A percentile compares a stretch with the other conserved stretches of the same genome.
These are phyloP conservation scores for Metschnikowia reukaufii DNA, from an alignment of 805 yeast species.

Conservation along the genomic window DNA sequence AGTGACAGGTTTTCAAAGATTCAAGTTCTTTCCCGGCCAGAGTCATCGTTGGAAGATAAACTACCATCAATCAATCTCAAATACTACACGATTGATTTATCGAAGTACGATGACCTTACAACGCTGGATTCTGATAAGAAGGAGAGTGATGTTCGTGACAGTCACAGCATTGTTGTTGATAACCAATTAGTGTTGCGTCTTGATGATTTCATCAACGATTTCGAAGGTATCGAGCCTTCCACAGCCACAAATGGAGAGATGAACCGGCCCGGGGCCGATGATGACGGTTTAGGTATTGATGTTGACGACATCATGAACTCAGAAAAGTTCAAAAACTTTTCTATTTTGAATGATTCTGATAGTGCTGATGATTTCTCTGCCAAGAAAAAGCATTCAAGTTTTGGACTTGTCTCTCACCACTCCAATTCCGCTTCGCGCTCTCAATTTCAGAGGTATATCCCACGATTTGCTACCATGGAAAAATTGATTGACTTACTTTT, in stretches of 20 bases:
- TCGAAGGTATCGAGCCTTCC: conserved; percentile 4
- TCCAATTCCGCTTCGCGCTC: conserved; percentile 3
- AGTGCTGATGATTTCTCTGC: conserved; percentile 1
- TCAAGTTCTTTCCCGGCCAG: conserved; percentile 6
- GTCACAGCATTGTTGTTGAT: conserved; percentile 30
- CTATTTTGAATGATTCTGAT: conserved; percentile 19
- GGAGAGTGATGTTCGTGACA: conserved; percentile 6
- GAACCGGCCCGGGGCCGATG: conserved; percentile 14
- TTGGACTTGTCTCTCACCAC: conserved; percentile 22
- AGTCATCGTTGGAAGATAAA: conserved; percentile 21
- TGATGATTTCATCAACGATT: conserved; percentile 32
- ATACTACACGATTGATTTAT: conserved; percentile 34
- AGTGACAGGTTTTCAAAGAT: background rate
- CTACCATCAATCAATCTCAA: conserved; percentile 38
- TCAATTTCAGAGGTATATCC: conserved; percentile 24
- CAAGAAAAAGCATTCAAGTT: conserved; percentile 20
- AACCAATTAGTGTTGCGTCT: conserved; percentile 34
- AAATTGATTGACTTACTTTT: conserved; percentile 78
- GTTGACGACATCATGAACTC: conserved; percentile 44
- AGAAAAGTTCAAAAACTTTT: conserved; percentile 37
- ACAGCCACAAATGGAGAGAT: background rate
- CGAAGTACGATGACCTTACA: conserved; percentile 35
- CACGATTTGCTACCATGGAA: conserved; percentile 62
- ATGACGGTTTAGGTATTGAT: conserved; percentile 43
- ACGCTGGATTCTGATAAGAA: background rate